Evolutionary conservation across 1,284 basidiomycete genomes (phyloP).

Genomic region (Papiliotrema nemorosa): DNA sequence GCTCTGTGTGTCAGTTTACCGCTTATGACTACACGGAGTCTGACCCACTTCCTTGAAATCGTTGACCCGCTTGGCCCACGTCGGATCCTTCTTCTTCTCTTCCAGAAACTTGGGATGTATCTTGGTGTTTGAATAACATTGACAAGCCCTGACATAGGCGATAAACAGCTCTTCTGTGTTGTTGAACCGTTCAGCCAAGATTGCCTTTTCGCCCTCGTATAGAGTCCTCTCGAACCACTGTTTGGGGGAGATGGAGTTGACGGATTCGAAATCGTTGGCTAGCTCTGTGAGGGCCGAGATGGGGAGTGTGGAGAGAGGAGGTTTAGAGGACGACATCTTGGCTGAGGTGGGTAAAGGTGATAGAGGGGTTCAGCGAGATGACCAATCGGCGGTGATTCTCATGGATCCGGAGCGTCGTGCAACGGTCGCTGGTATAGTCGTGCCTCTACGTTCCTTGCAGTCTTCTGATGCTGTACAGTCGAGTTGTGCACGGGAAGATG

Average conservation of each 20-base stretch:
- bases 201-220: constrained; percentile 38
- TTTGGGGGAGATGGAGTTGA: constrained; percentile 23
- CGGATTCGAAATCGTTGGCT: constrained; percentile 19
- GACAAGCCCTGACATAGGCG: constrained; percentile 33
- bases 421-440: too few species aligned
- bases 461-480: too few species aligned
- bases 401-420: too few species aligned
- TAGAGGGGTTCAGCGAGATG: too few species aligned
- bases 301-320: constrained; percentile 23
- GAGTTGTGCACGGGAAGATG: too few species aligned
- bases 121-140: constrained; percentile 24
- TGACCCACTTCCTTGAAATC: constrained; percentile 41
- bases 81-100: constrained; percentile 25
- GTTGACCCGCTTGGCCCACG: constrained; percentile 30
- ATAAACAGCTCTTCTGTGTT: constrained; percentile 42
- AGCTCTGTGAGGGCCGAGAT: constrained; percentile 23
- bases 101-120: constrained; percentile 28
- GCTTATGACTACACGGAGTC: background rate
- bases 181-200: constrained; percentile 32
- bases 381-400: too few species aligned
- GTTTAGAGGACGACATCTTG: too few species aligned
- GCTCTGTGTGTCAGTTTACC: constrained; percentile 17
- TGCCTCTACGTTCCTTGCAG: too few species aligned
- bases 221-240: constrained; percentile 43
- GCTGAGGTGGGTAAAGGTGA: too few species aligned